A percentile compares a stretch with the other conserved stretches of the same genome.
Evolutionary conservation across 371 early-diverging fungal genomes (phyloP).

Genomic region (Paraphysoderma sedebokerense): DNA sequence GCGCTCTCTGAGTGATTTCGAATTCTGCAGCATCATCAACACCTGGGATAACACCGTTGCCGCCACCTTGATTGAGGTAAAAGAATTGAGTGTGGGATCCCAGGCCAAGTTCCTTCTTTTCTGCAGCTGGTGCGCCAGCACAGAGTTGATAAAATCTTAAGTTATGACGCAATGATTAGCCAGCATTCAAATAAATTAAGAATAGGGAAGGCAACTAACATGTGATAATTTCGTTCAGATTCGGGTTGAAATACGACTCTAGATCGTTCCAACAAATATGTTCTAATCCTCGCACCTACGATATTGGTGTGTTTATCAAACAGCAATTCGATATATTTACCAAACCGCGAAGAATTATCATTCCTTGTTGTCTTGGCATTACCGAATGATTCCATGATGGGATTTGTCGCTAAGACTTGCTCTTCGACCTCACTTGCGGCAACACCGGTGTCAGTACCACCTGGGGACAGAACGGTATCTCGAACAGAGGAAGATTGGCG

Average conservation of each 20-base stretch:
- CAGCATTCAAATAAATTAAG: neutral
- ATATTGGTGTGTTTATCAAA: conserved; percentile 65
- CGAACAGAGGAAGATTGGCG: neutral
- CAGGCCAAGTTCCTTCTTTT: conserved; percentile 59
- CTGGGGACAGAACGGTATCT: too few relatives aligned
- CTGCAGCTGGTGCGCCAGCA: conserved; percentile 63
- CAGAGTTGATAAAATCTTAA: conserved; percentile 42
- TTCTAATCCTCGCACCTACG: conserved; percentile 88
- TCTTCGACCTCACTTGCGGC: conserved; percentile 80
- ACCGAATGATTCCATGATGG: conserved; percentile 98
- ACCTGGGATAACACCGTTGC: conserved; percentile 56
- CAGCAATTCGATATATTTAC: conserved; percentile 94
- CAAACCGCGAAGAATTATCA: conserved; percentile 96
- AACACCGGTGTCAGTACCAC: conserved; percentile 28
- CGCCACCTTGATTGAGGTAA: conserved; percentile 68
- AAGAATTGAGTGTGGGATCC: conserved; percentile 55
- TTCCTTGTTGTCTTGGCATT: conserved; percentile 99
- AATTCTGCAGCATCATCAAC: conserved; percentile 88
- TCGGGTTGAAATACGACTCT: conserved; percentile 86
- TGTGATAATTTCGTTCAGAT: conserved; percentile 95
- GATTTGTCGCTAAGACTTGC: conserved; percentile 87
- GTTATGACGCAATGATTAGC: neutral
- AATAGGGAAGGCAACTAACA: conserved; percentile 34
- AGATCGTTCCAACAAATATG: conserved; percentile 96
- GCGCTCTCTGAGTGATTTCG: conserved; percentile 60